Evolutionary conservation across 2,329 filamentous ascomycete species (phyloP).

Genomic region (Fusarium sp.): DNA sequence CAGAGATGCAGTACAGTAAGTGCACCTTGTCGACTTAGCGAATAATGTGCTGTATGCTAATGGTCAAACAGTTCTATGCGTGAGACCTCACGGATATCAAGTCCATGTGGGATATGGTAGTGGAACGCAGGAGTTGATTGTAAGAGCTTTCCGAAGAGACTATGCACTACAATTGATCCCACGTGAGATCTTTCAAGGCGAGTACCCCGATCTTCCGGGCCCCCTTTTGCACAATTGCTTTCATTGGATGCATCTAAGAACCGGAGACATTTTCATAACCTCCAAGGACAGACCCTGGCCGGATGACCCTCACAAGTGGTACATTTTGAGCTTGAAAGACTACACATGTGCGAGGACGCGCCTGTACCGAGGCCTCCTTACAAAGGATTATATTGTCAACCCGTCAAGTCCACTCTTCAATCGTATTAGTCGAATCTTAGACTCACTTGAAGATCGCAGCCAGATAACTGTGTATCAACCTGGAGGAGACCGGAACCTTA

Average conservation of each 20-base stretch:
- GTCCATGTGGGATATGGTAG: constrained; percentile 56
- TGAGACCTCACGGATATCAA: constrained; percentile 52
- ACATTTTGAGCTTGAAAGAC: constrained; percentile 15
- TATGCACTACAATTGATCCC: constrained; percentile 38
- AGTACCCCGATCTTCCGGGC: constrained; percentile 57
- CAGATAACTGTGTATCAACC: constrained; percentile 36
- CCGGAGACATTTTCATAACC: constrained; percentile 35
- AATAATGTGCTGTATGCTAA: background rate
- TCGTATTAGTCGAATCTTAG: constrained; percentile 32
- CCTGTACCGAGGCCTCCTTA: background rate
- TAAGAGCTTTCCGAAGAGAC: constrained; percentile 19
- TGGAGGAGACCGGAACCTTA: constrained; percentile 41
- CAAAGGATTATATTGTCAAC: constrained; percentile 29
- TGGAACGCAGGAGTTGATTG: constrained; percentile 43
- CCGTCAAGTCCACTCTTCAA: constrained; percentile 37
- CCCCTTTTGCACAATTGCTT: constrained; percentile 60
- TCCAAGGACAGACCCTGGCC: constrained; percentile 31
- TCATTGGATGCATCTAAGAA: constrained; percentile 62
- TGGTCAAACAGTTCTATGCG: background rate
- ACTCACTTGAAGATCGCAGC: constrained; percentile 26
- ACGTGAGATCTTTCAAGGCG: constrained; percentile 24
- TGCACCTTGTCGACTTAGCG: background rate
- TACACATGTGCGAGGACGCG: constrained; percentile 19
- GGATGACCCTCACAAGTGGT: constrained; percentile 1
- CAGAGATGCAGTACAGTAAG: constrained; percentile 62